Base-by-base conservation (phyloP, 345 rosid genomes). In the Ailanthus altissimus region DNA sequence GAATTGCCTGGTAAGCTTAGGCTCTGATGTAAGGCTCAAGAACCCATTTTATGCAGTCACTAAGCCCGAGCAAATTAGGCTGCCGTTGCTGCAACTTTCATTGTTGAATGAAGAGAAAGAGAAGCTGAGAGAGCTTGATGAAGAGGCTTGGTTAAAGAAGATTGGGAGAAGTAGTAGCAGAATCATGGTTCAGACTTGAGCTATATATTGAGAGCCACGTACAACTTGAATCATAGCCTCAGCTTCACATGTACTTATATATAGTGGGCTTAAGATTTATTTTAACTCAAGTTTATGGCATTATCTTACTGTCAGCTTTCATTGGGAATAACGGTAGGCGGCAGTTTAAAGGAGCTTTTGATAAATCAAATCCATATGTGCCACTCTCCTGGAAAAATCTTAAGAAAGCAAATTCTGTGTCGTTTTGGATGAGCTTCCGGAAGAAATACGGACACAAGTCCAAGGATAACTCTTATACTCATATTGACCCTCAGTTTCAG, bases 11-110 rank as follows among this genome's bases (percentile, higher is more conserved):
- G n/a, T 6, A 43, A 47, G 26, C n/a, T n/a, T n/a, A n/a, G 60
- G 78, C 53, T 81, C 80, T 2, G 75, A 76, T 1, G 89, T 80
- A 32, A 86, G 78, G 70, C 70, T 75, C 6, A 86, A 61, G 77
- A 64, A 69, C 18, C 86, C 84, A 16, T 83, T 60, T 0, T 7
- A 56, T 6, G 59, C 62, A 0, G 25, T 75, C 54, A 63, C 81
- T 0, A 84, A 77, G 21, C 85, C 85, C 56, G 56, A 77, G 74
- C 85, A 87, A 23, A 84, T 75, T 9, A 84, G 78, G 49, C 32
- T 53, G 45, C 81, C 75, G 46, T 20, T 7, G 25, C 38, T 28
- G 75, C 88, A 84, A 5, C 79, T 77, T 49, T 58, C 70, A 32
- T 4, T 38, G 20, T 36, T 1, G 54, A 84, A 87, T 8, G 83